Conservation (phyloP, 768 basidiomycete genomes). For the Porphyrellus cyaneotinctus region DNA sequence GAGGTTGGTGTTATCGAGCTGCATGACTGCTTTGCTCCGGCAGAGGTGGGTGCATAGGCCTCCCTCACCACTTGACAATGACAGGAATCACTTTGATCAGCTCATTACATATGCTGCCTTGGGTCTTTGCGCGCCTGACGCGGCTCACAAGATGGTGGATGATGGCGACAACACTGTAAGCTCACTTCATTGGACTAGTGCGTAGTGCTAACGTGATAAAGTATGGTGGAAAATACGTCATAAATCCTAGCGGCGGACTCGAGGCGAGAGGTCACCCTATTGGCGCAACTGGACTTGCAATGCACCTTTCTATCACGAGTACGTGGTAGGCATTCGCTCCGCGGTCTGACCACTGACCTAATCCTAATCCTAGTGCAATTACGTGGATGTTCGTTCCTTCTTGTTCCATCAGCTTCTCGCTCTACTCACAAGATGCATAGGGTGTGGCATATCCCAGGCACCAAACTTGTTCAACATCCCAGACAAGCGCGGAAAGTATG, state of each 20-base stretch:
- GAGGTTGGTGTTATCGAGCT: conserved; percentile 78
- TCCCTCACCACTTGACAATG: background rate
- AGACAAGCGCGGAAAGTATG: conserved; percentile 70
- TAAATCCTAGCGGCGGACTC: conserved; percentile 82
- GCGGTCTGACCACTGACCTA: background rate
- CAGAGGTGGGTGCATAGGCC: conserved; percentile 48
- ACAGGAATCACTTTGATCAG: conserved; percentile 30
- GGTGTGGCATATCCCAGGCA: conserved; percentile 78
- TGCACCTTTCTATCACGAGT: conserved; percentile 83
- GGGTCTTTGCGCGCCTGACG: conserved; percentile 57
- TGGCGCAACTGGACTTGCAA: conserved; percentile 73
- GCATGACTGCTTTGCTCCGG: conserved; percentile 80
- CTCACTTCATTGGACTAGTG: background rate
- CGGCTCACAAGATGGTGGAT: conserved; percentile 70
- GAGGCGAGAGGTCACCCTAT: conserved; percentile 83
- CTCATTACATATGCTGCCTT: conserved; percentile 77
- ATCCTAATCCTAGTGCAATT: conserved; percentile 57
- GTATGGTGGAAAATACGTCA: conserved; percentile 79
- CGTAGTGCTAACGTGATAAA: conserved; percentile 19
- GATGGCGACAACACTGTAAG: conserved; percentile 72
- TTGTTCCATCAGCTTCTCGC: too few relatives aligned
- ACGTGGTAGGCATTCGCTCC: conserved; percentile 22
- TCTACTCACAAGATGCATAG: conserved; percentile 28
- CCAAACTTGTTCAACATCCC: conserved; percentile 56
- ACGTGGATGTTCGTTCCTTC: conserved; percentile 47